phyloP scores from a whole-genome alignment of 352 stramenopile genomes.

The Globisporangium spinosum region DNA sequence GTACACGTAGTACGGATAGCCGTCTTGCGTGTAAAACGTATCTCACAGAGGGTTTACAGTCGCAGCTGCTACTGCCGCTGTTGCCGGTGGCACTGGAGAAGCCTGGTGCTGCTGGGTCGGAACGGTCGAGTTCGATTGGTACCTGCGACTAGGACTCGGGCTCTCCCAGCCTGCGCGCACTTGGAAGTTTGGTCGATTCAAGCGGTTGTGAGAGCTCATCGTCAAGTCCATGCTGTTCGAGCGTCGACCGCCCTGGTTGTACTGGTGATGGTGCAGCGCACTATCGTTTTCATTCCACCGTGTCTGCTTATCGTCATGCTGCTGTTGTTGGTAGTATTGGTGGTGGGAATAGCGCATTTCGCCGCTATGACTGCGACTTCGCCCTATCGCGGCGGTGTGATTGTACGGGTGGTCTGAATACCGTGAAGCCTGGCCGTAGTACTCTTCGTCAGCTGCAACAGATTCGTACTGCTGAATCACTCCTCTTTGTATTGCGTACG shows the following conservation, averaged over 20 bases:
- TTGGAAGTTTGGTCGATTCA: not conserved
- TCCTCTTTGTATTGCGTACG: slow-evolving; percentile 6
- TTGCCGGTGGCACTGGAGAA: not conserved
- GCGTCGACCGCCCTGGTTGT: not conserved
- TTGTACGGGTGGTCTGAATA: not conserved
- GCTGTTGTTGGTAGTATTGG: not conserved
- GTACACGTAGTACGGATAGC: slow-evolving; percentile 81
- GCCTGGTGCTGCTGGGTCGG: not conserved
- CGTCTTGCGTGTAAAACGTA: slow-evolving; percentile 64
- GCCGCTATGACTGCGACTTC: slow-evolving; percentile 16
- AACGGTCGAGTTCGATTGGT: not conserved
- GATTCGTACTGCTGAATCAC: not conserved
- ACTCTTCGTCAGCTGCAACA: not conserved
- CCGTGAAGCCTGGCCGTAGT: not conserved
- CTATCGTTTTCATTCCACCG: not conserved
- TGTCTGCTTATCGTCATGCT: not conserved
- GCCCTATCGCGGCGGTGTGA: not conserved
- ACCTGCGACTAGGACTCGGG: not conserved
- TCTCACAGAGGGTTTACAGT: slow-evolving; percentile 38
- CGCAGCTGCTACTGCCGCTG: not conserved
- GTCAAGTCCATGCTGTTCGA: slow-evolving; percentile 13
- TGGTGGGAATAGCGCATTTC: slow-evolving; percentile 4
- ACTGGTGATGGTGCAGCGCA: not conserved
- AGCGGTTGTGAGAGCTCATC: not conserved
- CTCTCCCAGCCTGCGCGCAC: slow-evolving; percentile 6